Evolutionary conservation across 495 filamentous ascomycete genomes (phyloP).

Genomic region (Penicillium cosmopolitanum): DNA sequence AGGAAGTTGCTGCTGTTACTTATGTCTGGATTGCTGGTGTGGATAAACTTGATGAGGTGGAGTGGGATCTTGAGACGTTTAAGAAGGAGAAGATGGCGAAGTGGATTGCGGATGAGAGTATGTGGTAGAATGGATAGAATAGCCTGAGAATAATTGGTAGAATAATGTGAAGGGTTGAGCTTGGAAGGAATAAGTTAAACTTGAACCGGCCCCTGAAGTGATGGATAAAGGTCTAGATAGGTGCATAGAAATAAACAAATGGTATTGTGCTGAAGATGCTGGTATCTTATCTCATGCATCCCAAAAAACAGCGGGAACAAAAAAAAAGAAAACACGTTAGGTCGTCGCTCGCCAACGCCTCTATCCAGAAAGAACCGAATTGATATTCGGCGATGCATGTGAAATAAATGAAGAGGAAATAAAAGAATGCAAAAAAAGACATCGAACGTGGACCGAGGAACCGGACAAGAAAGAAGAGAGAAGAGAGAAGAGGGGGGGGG

Average conservation of each 20-base stretch:
- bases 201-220: too few relatives aligned
- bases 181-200: too few relatives aligned
- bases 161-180: not conserved
- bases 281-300: not conserved
- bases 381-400: not conserved
- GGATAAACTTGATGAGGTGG: slow-evolving; percentile 59
- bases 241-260: not conserved
- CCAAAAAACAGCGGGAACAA: not conserved
- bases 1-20: slow-evolving; percentile 68
- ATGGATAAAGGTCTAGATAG: not conserved
- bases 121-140: slow-evolving; percentile 31
- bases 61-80: slow-evolving; percentile 86
- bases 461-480: not conserved
- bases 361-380: not conserved
- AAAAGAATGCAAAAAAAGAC: not conserved
- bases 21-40: slow-evolving; percentile 69
- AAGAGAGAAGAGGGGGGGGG: too few relatives aligned
- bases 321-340: not conserved
- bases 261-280: slow-evolving; percentile 4
- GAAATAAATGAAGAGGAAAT: not conserved
- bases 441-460: not conserved
- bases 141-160: not conserved
- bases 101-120: slow-evolving; percentile 49
- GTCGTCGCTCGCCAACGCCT: not conserved
- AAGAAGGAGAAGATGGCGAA: slow-evolving; percentile 66